Conservation (phyloP, 177 flowering plant genomes). For the Telopea speciosissima region DNA sequence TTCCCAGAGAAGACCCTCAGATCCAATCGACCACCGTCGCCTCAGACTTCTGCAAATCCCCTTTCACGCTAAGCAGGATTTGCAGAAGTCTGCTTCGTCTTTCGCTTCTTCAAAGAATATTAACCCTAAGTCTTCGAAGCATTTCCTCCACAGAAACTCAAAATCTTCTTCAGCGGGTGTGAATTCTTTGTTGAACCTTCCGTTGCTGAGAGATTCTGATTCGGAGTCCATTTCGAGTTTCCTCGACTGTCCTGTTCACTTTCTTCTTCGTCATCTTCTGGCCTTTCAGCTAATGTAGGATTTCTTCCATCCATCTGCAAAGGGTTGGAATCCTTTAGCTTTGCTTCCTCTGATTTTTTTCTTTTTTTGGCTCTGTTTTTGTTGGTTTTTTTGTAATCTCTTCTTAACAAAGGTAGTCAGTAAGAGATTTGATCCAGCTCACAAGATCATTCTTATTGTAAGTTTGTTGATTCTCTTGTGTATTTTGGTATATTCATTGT, state of each 20-base stretch:
- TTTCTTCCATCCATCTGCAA: background rate
- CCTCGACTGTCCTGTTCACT: conserved; percentile 67
- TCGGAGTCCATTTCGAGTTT: conserved; percentile 48
- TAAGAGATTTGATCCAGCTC: conserved; percentile 1
- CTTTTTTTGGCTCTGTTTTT: background rate
- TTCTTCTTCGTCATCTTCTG: conserved; percentile 60
- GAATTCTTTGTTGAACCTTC: conserved; percentile 41
- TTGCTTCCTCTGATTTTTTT: background rate
- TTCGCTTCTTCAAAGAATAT: conserved; percentile 11
- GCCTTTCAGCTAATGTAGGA: conserved; percentile 17
- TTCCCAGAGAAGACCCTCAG: too few species aligned
- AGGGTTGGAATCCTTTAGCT: background rate
- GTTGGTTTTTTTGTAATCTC: background rate
- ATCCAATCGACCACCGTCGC: too few species aligned
- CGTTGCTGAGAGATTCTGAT: conserved; percentile 59
- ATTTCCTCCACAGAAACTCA: conserved; percentile 51
- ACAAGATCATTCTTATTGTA: background rate
- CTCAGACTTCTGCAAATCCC: too few species aligned
- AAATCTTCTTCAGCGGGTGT: conserved; percentile 32
- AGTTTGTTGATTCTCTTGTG: background rate
- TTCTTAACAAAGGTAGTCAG: background rate
- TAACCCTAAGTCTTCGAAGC: conserved; percentile 37
- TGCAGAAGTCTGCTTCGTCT: conserved; percentile 19
- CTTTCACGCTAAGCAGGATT: conserved; percentile 24
- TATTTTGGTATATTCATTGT: background rate